phyloP scores from a whole-genome alignment of 257 asterid species.

The Echites panduratus region DNA sequence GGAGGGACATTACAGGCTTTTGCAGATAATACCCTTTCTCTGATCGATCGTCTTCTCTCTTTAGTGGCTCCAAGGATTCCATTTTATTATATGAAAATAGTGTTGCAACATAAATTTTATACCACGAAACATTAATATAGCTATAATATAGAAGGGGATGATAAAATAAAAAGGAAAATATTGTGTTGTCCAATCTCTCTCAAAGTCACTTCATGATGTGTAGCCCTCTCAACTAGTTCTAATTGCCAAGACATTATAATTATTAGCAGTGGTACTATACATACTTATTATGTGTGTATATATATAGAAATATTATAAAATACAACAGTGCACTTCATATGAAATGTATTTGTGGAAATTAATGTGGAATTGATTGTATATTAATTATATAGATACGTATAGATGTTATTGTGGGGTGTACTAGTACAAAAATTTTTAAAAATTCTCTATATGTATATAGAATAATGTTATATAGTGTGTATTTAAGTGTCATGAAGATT shows the following conservation, averaged over 20 bases:
- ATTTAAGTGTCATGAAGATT: too few relatives aligned
- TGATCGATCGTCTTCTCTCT: neutral
- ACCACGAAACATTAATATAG: too few relatives aligned
- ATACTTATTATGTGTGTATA: neutral
- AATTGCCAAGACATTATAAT: neutral
- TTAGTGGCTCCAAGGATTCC: constrained; percentile 9
- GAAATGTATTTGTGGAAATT: too few relatives aligned
- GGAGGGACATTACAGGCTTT: constrained; percentile 1
- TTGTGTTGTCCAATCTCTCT: constrained; percentile 17
- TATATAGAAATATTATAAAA: too few relatives aligned
- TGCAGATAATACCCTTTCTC: constrained; percentile 4
- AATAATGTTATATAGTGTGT: too few relatives aligned
- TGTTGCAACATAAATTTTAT: neutral
- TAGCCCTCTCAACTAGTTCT: neutral
- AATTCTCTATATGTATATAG: too few relatives aligned
- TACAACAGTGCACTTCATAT: too few relatives aligned
- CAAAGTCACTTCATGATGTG: constrained; percentile 6
- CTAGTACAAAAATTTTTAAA: too few relatives aligned
- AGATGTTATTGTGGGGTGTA: too few relatives aligned
- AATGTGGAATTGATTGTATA: too few relatives aligned
- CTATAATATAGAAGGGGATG: too few relatives aligned
- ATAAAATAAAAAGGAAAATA: neutral
- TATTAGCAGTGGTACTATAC: neutral
- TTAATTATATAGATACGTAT: too few relatives aligned
- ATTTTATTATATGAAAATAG: neutral